Percentiles rank a stretch among this genome's conserved stretches.
Conservation (phyloP, 148 eudicot genomes). For the Chenopodium quinoa region DNA sequence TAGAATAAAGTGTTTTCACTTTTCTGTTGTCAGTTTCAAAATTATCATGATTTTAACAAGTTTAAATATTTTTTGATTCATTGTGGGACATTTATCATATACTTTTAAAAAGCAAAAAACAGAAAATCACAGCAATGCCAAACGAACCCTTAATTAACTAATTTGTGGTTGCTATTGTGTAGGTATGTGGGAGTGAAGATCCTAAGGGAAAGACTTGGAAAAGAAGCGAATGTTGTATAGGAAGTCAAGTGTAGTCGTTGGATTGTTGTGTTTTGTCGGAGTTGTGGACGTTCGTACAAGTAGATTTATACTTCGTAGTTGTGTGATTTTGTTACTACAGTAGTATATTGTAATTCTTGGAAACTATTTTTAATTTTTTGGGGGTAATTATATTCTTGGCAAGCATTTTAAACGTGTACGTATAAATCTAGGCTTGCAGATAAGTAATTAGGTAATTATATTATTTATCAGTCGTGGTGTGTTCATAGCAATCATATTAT, state of each 20-base stretch:
- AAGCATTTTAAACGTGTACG: conserved; percentile 31
- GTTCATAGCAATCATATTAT: not conserved
- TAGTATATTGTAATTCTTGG: conserved; percentile 28
- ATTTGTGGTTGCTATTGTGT: conserved; percentile 8
- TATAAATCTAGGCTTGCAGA: conserved; percentile 30
- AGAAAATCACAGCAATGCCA: too few relatives aligned
- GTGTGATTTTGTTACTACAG: conserved; percentile 25
- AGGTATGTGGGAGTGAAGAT: conserved; percentile 96
- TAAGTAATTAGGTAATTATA: not conserved
- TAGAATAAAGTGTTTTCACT: too few relatives aligned
- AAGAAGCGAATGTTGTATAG: conserved; percentile 43
- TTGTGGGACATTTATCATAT: too few relatives aligned
- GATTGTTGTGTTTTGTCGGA: not conserved
- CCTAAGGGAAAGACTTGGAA: conserved; percentile 56
- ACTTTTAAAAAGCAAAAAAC: too few relatives aligned
- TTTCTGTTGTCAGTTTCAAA: too few relatives aligned
- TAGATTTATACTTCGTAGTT: not conserved
- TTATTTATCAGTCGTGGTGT: conserved; percentile 11
- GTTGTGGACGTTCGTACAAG: not conserved
- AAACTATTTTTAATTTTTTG: conserved; percentile 14
- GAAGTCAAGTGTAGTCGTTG: not conserved
- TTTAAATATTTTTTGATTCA: too few relatives aligned
- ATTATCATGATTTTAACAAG: too few relatives aligned
- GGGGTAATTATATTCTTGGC: conserved; percentile 25
- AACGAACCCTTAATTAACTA: too few relatives aligned